These are phyloP conservation scores for Candida germanica DNA, from an alignment of 805 yeast genomes.

Conservation along the genomic window DNA sequence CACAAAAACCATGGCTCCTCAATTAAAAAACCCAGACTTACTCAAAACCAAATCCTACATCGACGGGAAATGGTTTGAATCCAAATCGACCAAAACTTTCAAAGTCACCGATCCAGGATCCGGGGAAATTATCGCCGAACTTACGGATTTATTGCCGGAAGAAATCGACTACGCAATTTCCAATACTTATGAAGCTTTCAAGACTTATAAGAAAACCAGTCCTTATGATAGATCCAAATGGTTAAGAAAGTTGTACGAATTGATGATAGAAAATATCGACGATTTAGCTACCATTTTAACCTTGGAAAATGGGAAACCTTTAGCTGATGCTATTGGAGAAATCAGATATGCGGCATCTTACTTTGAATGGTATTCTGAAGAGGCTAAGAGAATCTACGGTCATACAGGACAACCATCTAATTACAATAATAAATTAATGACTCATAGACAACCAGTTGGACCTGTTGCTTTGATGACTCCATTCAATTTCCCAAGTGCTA, in stretches of 20 bases:
- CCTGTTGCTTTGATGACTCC: slow-evolving; percentile 64
- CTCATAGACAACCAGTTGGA: slow-evolving; percentile 60
- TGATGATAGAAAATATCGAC: slow-evolving; percentile 53
- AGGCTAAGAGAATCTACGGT: slow-evolving; percentile 56
- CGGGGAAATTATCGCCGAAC: slow-evolving; percentile 30
- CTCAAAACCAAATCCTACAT: slow-evolving; percentile 31
- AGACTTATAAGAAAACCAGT: slow-evolving; percentile 43
- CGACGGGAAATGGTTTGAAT: slow-evolving; percentile 38
- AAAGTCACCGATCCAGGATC: slow-evolving; percentile 41
- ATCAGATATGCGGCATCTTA: slow-evolving; percentile 54
- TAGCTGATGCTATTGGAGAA: slow-evolving; percentile 54
- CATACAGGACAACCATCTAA: slow-evolving; percentile 54
- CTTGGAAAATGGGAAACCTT: slow-evolving; percentile 61
- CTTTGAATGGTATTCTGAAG: slow-evolving; percentile 49
- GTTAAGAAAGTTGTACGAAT: slow-evolving; percentile 47
- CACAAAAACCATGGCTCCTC: slow-evolving; percentile 8
- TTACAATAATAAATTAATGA: slow-evolving; percentile 48
- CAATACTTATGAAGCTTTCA: slow-evolving; percentile 45
- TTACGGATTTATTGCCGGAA: slow-evolving; percentile 45
- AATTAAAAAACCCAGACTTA: slow-evolving; percentile 33
- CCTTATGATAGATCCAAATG: slow-evolving; percentile 49
- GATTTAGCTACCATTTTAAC: slow-evolving; percentile 55
- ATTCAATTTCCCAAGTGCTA: slow-evolving; percentile 67
- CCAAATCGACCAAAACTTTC: slow-evolving; percentile 36
- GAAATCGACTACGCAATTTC: slow-evolving; percentile 47